These are phyloP conservation scores for Fusarium dimerum DNA, from an alignment of 2,329 filamentous ascomycete species.

Conservation along the genomic window DNA sequence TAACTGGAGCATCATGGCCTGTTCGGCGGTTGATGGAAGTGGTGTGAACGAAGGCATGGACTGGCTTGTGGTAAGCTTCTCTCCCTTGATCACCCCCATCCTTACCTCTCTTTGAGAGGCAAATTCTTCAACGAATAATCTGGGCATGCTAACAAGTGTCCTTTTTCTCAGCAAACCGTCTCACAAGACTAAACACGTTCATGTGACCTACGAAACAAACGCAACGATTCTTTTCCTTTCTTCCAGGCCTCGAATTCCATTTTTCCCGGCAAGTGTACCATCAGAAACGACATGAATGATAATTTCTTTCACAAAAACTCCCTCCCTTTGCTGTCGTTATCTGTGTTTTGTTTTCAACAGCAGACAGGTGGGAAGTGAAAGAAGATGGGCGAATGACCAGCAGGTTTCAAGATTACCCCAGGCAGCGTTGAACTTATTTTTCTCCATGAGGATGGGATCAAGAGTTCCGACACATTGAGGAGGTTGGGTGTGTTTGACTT, in stretches of 20 bases:
- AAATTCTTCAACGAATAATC: too few species aligned
- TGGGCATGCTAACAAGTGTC: slow-evolving; percentile 5
- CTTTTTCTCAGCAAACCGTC: slow-evolving; percentile 38
- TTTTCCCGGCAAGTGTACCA: slow-evolving; percentile 36
- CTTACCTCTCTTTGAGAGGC: too few species aligned
- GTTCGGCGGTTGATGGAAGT: slow-evolving; percentile 91
- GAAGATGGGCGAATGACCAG: too few species aligned
- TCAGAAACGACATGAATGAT: slow-evolving; percentile 36
- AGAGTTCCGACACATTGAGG: too few species aligned
- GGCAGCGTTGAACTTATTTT: too few species aligned
- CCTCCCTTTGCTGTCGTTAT: too few species aligned
- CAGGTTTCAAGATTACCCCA: too few species aligned
- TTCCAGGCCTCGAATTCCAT: slow-evolving; percentile 19
- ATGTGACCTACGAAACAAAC: too few species aligned
- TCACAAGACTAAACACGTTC: slow-evolving; percentile 32
- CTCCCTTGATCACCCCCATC: neutral
- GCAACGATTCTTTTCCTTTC: slow-evolving; percentile 18
- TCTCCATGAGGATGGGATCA: too few species aligned
- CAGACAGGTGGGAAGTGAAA: slow-evolving; percentile 22
- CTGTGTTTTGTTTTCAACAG: too few species aligned
- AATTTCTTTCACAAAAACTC: too few species aligned
- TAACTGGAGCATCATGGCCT: slow-evolving; percentile 99
- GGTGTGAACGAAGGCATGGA: slow-evolving; percentile 98
- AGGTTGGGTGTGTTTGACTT: too few species aligned
- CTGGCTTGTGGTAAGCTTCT: slow-evolving; percentile 81